phyloP scores from a whole-genome alignment of 2,329 filamentous ascomycete species.

The Trichoderma sp. region DNA sequence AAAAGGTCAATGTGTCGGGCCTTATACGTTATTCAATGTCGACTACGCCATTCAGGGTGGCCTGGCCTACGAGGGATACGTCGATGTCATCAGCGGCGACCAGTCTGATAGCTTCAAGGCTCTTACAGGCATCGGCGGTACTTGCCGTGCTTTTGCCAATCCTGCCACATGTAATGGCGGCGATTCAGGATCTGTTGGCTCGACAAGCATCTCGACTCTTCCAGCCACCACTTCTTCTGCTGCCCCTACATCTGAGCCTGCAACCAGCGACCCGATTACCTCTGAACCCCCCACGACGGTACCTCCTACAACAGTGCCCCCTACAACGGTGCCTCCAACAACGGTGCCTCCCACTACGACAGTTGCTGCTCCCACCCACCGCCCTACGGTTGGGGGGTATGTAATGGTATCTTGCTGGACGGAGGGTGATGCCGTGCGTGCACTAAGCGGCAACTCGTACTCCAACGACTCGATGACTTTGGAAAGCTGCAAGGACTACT shows the following conservation, averaged over 20 bases:
- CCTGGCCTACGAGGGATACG: slow-evolving; percentile 46
- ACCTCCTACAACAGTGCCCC: slow-evolving; percentile 7
- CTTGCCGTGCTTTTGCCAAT: slow-evolving; percentile 46
- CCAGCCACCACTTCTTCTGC: slow-evolving; percentile 25
- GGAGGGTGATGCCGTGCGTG: slow-evolving; percentile 48
- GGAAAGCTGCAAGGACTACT: slow-evolving; percentile 50
- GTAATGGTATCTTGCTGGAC: slow-evolving; percentile 50
- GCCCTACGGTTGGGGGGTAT: slow-evolving; percentile 47
- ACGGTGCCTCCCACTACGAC: slow-evolving; percentile 27
- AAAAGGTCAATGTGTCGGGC: slow-evolving; percentile 48
- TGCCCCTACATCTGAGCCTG: slow-evolving; percentile 3
- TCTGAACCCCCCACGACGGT: slow-evolving; percentile 9
- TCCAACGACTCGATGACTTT: slow-evolving; percentile 54
- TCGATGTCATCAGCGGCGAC: slow-evolving; percentile 48
- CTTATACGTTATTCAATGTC: slow-evolving; percentile 52
- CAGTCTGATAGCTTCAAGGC: slow-evolving; percentile 53
- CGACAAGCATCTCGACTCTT: slow-evolving; percentile 24
- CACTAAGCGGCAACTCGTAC: slow-evolving; percentile 44
- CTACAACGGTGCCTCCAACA: slow-evolving; percentile 19
- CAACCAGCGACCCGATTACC: slow-evolving; percentile 8
- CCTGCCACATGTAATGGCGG: slow-evolving; percentile 35
- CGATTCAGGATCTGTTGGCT: slow-evolving; percentile 26
- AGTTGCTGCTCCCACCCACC: slow-evolving; percentile 37
- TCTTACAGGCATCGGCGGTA: slow-evolving; percentile 46
- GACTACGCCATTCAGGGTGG: slow-evolving; percentile 48